These are phyloP conservation scores for Claviceps purpurea DNA, from an alignment of 2,329 filamentous ascomycete species.

Conservation along the genomic window DNA sequence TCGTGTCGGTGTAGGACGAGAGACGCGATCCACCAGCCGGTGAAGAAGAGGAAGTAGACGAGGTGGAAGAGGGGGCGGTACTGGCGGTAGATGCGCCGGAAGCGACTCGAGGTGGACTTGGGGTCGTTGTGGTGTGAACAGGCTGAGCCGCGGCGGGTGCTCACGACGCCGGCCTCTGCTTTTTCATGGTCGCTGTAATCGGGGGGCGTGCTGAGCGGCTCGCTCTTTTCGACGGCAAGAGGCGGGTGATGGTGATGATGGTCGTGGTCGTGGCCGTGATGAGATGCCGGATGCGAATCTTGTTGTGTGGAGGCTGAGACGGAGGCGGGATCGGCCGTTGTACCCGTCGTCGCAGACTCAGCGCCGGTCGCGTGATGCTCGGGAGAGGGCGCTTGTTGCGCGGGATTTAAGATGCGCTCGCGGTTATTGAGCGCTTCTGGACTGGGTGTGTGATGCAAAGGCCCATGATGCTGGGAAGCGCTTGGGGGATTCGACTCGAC, in stretches of 20 bases:
- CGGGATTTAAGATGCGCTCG: too few relatives aligned
- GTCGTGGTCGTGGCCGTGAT: slow-evolving; percentile 1
- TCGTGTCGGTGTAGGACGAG: slow-evolving; percentile 59
- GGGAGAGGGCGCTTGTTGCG: too few relatives aligned
- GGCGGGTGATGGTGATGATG: slow-evolving; percentile 10
- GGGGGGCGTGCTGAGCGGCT: slow-evolving; percentile 15
- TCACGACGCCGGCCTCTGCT: slow-evolving; percentile 18
- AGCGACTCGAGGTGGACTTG: slow-evolving; percentile 9
- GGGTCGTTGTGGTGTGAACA: slow-evolving; percentile 8
- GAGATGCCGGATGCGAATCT: too few relatives aligned
- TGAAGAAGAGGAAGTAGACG: slow-evolving; percentile 30
- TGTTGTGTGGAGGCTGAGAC: too few relatives aligned
- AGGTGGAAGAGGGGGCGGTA: slow-evolving; percentile 33
- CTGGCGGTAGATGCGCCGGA: slow-evolving; percentile 27
- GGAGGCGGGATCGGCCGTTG: too few relatives aligned
- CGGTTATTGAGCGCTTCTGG: too few relatives aligned
- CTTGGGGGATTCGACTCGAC: too few relatives aligned
- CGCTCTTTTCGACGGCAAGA: slow-evolving; percentile 13
- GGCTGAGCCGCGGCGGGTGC: slow-evolving; percentile 14
- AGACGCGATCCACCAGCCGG: slow-evolving; percentile 63
- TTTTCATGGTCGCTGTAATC: slow-evolving; percentile 29
- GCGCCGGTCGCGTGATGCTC: too few relatives aligned
- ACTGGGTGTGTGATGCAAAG: too few relatives aligned
- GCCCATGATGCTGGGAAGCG: too few relatives aligned
- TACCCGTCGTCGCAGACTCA: too few relatives aligned